phyloP scores from a whole-genome alignment of 495 filamentous ascomycete species.

The Polyplosphaeria fusca region DNA sequence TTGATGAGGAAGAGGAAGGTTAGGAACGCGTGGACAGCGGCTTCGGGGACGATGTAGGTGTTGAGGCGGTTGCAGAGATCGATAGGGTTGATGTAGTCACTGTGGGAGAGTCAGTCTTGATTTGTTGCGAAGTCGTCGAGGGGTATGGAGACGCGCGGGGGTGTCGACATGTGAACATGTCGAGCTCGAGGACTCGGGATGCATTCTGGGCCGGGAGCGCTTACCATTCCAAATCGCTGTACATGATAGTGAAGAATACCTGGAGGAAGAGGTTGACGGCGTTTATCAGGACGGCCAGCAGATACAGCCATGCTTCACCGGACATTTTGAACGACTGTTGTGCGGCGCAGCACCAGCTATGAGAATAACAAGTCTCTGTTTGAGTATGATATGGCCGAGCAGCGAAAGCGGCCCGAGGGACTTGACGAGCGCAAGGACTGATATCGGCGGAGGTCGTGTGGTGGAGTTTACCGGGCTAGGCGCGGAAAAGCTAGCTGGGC shows the following conservation, averaged over 20 bases:
- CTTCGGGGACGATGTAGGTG: slow-evolving; percentile 98
- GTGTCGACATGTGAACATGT: neutral
- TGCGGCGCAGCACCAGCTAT: slow-evolving; percentile 25
- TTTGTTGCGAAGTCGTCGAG: neutral
- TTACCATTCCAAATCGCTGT: slow-evolving; percentile 96
- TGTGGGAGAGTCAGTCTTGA: slow-evolving; percentile 39
- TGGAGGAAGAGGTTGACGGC: slow-evolving; percentile 99
- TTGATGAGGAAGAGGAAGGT: slow-evolving; percentile 96
- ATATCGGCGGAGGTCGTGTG: slow-evolving; percentile 22
- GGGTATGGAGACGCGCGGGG: neutral
- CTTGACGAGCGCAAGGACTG: slow-evolving; percentile 3
- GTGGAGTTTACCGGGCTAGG: slow-evolving; percentile 22
- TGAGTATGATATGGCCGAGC: too few relatives aligned
- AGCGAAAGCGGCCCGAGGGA: too few relatives aligned
- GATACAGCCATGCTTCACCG: slow-evolving; percentile 98
- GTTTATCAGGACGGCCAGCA: slow-evolving; percentile 98
- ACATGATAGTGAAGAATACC: slow-evolving; percentile 99
- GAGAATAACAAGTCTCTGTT: too few relatives aligned
- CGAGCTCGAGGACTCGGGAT: neutral
- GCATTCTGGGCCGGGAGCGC: slow-evolving; percentile 36
- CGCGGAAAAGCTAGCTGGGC: slow-evolving; percentile 19
- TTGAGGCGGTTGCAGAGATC: slow-evolving; percentile 99
- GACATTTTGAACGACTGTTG: slow-evolving; percentile 69
- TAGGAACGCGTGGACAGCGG: slow-evolving; percentile 91
- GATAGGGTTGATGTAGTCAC: slow-evolving; percentile 99